These are phyloP conservation scores for Coffea humblotiana DNA, from an alignment of 305 asterid species.

Conservation along the genomic window DNA sequence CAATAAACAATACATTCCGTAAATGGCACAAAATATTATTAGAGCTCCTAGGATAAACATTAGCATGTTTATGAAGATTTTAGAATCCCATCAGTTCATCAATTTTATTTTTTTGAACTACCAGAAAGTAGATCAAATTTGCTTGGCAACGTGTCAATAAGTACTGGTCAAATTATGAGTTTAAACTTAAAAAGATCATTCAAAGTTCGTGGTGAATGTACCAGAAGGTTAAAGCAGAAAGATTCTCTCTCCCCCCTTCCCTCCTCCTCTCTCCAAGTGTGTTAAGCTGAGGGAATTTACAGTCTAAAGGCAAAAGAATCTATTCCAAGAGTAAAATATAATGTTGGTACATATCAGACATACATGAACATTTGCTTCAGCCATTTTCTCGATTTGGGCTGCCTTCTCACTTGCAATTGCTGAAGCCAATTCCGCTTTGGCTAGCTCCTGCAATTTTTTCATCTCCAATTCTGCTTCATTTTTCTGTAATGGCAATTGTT, in stretches of 20 bases:
- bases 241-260: not conserved
- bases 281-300: not conserved
- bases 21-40: not conserved
- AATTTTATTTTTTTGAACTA: not conserved
- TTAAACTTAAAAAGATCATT: not conserved
- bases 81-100: not conserved
- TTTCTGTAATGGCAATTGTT: constrained; percentile 47
- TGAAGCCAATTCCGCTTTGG: constrained; percentile 79
- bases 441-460: constrained; percentile 60
- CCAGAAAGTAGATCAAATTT: not conserved
- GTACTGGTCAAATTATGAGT: not conserved
- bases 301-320: not conserved
- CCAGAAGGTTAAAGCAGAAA: not conserved
- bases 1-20: not conserved
- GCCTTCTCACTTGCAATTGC: constrained; percentile 95
- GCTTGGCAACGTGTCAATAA: not conserved
- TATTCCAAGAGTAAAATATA: constrained; percentile 4
- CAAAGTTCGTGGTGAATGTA: not conserved
- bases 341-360: constrained; percentile 18
- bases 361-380: constrained; percentile 94
- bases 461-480: constrained; percentile 62
- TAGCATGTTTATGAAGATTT: not conserved
- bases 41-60: not conserved
- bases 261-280: not conserved
- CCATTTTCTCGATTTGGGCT: constrained; percentile 94